A percentile compares a stretch with the other conserved stretches of the same genome.
phyloP scores from a whole-genome alignment of 2,329 filamentous ascomycete genomes.

The Tolypocladium capitatum region DNA sequence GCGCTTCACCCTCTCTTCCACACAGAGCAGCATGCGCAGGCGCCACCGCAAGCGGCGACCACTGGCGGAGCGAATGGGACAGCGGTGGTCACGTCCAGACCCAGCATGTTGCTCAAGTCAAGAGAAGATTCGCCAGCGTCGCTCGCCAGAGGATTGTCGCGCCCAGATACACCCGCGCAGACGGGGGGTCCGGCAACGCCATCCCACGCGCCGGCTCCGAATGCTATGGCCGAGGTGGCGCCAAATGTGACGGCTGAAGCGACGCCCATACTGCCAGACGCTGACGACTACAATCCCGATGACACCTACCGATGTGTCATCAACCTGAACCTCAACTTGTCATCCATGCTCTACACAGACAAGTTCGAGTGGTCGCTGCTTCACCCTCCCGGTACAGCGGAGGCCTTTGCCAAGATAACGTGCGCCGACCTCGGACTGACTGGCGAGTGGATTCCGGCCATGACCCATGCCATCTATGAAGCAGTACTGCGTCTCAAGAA shows the following conservation, averaged over 20 bases:
- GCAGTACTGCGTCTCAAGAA: slow-evolving; percentile 87
- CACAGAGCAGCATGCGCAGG: slow-evolving; percentile 27
- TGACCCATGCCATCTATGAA: slow-evolving; percentile 95
- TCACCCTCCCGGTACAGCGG: slow-evolving; percentile 81
- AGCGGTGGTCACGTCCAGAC: slow-evolving; percentile 15
- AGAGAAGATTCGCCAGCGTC: slow-evolving; percentile 26
- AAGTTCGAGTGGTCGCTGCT: slow-evolving; percentile 96
- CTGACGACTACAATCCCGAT: slow-evolving; percentile 73
- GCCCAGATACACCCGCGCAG: slow-evolving; percentile 43
- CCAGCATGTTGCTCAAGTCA: slow-evolving; percentile 18
- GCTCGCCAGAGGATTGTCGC: slow-evolving; percentile 24
- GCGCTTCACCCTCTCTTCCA: slow-evolving; percentile 90
- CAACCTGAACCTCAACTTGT: slow-evolving; percentile 78
- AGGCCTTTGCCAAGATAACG: slow-evolving; percentile 83
- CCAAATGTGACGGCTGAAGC: slow-evolving; percentile 55
- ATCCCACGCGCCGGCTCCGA: slow-evolving; percentile 24
- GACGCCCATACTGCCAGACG: slow-evolving; percentile 43
- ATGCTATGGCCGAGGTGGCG: slow-evolving; percentile 56
- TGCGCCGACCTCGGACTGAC: slow-evolving; percentile 82
- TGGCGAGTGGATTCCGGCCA: slow-evolving; percentile 86
- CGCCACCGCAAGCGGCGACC: slow-evolving; percentile 8
- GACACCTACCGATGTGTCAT: slow-evolving; percentile 93
- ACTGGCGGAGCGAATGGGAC: slow-evolving; percentile 7
- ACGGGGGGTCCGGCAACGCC: slow-evolving; percentile 39
- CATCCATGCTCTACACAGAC: slow-evolving; percentile 86